These are phyloP conservation scores for Penicillium sp. DNA, from an alignment of 2,329 filamentous ascomycete species.

Conservation along the genomic window DNA sequence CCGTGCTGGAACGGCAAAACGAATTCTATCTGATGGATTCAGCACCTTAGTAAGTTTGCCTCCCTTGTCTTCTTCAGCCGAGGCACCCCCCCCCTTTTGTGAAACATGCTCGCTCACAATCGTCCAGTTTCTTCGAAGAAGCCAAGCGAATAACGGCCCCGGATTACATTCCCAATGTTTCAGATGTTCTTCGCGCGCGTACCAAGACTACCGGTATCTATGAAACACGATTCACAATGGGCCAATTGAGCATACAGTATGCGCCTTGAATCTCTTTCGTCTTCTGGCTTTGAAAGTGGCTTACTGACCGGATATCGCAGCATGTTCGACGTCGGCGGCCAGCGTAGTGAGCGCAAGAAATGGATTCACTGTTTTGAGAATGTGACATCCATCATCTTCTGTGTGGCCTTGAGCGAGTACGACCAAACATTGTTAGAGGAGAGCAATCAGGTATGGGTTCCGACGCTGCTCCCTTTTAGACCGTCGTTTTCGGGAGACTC, in stretches of 20 bases:
- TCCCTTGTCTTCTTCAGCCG: not conserved
- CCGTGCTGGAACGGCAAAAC: slow-evolving; percentile 85
- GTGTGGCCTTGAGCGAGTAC: slow-evolving; percentile 95
- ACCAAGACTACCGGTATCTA: slow-evolving; percentile 99
- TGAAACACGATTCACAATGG: slow-evolving; percentile 98
- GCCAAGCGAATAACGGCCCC: slow-evolving; percentile 73
- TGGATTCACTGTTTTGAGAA: slow-evolving; percentile 99
- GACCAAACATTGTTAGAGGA: slow-evolving; percentile 96
- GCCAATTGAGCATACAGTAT: slow-evolving; percentile 96
- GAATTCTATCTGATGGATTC: slow-evolving; percentile 99
- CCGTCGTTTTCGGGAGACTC: slow-evolving; percentile 1
- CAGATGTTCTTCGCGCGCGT: slow-evolving; percentile 88
- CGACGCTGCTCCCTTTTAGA: not conserved
- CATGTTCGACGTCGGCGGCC: slow-evolving; percentile 98
- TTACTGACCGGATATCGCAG: slow-evolving; percentile 44
- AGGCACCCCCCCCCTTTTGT: not conserved
- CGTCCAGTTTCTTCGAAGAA: slow-evolving; percentile 84
- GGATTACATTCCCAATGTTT: slow-evolving; percentile 87
- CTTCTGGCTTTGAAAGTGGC: not conserved
- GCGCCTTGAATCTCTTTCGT: slow-evolving; percentile 31
- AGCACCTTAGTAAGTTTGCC: slow-evolving; percentile 75
- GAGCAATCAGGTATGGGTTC: slow-evolving; percentile 73
- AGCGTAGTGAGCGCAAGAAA: slow-evolving; percentile 96
- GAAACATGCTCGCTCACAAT: slow-evolving; percentile 13
- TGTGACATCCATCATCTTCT: slow-evolving; percentile 99